A percentile compares a stretch with the other conserved stretches of the same genome.
Evolutionary conservation across 2,329 filamentous ascomycete genomes (phyloP).

Genomic region (Aureobasidium uvarum): DNA sequence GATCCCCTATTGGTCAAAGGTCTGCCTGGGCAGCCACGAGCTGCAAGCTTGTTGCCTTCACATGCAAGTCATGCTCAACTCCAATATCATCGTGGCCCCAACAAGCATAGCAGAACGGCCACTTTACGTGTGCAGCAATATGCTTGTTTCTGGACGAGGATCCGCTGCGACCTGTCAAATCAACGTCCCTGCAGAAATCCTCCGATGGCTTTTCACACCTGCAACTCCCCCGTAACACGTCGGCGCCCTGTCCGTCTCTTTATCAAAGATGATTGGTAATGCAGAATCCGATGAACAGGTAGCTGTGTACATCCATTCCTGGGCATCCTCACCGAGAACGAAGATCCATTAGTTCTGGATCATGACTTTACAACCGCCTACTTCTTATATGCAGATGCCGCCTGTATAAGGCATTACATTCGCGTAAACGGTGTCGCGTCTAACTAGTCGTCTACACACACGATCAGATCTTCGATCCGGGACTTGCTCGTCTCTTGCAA

Average conservation of each 20-base stretch:
- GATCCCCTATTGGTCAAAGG: neutral
- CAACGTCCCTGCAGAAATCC: conserved; percentile 6
- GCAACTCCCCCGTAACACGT: neutral
- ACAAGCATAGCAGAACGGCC: neutral
- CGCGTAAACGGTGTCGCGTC: neutral
- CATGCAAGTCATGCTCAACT: neutral
- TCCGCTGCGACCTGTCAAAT: neutral
- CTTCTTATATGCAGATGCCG: neutral
- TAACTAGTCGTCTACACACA: neutral
- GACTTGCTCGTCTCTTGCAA: neutral
- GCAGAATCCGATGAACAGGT: neutral
- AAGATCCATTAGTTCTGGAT: neutral
- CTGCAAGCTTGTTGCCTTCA: neutral
- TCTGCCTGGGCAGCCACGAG: conserved; percentile 5
- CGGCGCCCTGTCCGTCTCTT: neutral
- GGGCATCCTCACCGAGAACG: neutral
- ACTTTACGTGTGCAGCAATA: neutral
- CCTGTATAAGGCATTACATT: neutral
- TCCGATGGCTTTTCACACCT: neutral
- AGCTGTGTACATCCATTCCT: neutral
- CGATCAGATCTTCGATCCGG: neutral
- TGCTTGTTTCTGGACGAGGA: neutral
- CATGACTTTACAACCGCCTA: neutral
- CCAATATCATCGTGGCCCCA: neutral
- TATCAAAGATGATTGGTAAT: neutral